Base-by-base conservation (phyloP, 2,329 filamentous ascomycete genomes). In the Colletotrichum tofieldiae region DNA sequence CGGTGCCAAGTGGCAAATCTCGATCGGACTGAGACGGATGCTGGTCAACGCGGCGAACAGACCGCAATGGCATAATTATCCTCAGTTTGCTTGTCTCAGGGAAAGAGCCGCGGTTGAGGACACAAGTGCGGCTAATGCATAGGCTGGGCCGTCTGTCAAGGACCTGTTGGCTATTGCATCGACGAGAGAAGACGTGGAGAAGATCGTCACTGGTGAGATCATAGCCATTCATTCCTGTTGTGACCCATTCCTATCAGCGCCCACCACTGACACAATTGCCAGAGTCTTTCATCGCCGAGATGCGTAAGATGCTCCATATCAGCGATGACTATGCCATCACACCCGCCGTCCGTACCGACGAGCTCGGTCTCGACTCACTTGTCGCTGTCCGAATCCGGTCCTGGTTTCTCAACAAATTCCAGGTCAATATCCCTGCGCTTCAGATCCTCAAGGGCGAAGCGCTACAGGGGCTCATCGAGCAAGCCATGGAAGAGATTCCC, bases 321-420 rank as follows among this genome's bases (percentile, higher is more conserved):
- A 51, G 71, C 12, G 65, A 73, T 6, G 71, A 73, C 18, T n/a
- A 73, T 8, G 39, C 74, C 35, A 43, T 49, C 5, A 12, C 49
- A 32, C 18, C 68, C 2, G 60, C 76, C 14, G 26, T 43, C 3
- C 55, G 55, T 14, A 58, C 55, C 7, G 55, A 58, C 55, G 76
- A 77, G 20, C 73, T 76, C n/a, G 78, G 79, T 39, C 65, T 78
- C 9, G 77, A 79, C 69, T 77, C 77, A 14, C 72, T 80, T 6
- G 72, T 78, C 3, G 77, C 77, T 5, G 73, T 78, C 20, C 77
- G 77, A 79, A 83, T 84, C 7, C 82, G 85, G 2, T 79, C 82
- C 11, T 89, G 86, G 86, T 86, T 87, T 70, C 61, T 82, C 43
- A 86, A 85, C 70, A 79, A 85, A 58, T 61, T 87, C 0, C 73